Base-by-base conservation (phyloP, 352 stramenopile genomes). In the Phytophthora foliorum region DNA sequence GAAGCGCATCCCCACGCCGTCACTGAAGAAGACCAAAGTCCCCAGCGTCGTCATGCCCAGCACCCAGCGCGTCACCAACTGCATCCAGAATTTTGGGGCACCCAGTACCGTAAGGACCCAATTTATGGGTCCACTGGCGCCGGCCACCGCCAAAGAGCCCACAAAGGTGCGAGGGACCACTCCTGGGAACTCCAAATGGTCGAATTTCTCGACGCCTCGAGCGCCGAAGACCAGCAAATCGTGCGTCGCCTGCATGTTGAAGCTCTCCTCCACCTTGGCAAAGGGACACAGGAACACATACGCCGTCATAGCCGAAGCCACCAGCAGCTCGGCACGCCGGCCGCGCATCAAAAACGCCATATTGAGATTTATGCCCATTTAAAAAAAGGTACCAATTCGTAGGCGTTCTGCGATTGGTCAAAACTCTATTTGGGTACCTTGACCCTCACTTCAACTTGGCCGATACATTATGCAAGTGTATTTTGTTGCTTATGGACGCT, bases 121-220 rank as follows among this genome's bases (percentile, higher is more conserved):
- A 36, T 70, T 57, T 13, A 91, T 10, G 7, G 89, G 90, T 19
- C 63, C 77, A 63, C 77, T 67, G 16, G 84, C 19, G 21, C 31
- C 62, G 3, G 86, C 81, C 48, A 98, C 75, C 0, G 69, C 63
- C n/a, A 98, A 63, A 14, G 94, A 82, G 17, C 95, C 94, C 24
- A 98, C 46, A 81, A 99, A 99, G 2, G 97, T 99, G 54, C 98
- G 88, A 32, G 98, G 97, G 34, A 99, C 98, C 13, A 99, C 98
- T 21, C 98, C 98, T 0, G 98, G 97, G 79, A 99, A 99, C 66
- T 94, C 83, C 36, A 98, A 78, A 84, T 99, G 98, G 85, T 99
- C 98, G 70, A 97, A 99, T 19, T 72, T 22, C 21, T 64, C 62
- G 22, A 96, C 63, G 38, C 75, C 57, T 31, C 69, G 55, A 39